A percentile compares a stretch with the other conserved stretches of the same genome.
phyloP scores from a whole-genome alignment of 2,329 filamentous ascomycete species.

The Ceratocystiopsis brevicomis region DNA sequence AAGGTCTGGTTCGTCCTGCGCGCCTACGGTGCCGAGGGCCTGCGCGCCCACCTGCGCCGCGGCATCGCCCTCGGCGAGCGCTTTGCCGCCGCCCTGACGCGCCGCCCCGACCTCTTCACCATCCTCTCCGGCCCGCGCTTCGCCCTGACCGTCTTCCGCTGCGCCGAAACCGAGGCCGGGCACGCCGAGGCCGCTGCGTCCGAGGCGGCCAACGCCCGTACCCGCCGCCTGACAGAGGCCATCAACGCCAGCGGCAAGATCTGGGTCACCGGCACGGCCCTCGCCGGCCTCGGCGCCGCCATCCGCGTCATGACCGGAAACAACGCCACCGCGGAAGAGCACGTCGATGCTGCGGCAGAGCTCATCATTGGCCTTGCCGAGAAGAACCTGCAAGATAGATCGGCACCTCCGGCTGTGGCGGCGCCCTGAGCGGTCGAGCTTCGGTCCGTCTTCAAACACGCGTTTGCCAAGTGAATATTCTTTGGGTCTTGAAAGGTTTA shows the following conservation, averaged over 20 bases:
- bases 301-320: constrained; percentile 69
- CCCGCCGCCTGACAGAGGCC: constrained; percentile 55
- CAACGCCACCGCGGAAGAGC: constrained; percentile 48
- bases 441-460: too few species aligned
- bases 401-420: background rate
- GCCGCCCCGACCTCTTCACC: constrained; percentile 40
- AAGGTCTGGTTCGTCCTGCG: constrained; percentile 94
- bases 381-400: constrained; percentile 22
- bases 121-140: constrained; percentile 59
- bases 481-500: too few species aligned
- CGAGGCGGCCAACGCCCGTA: constrained; percentile 31
- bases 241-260: constrained; percentile 60
- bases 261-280: constrained; percentile 61
- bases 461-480: too few species aligned
- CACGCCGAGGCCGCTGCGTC: constrained; percentile 4
- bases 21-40: constrained; percentile 51
- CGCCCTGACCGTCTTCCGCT: constrained; percentile 57
- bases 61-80: constrained; percentile 50
- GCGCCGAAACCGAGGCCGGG: constrained; percentile 25
- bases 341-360: constrained; percentile 55
- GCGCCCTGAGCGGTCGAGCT: too few species aligned
- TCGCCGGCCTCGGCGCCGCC: constrained; percentile 48
- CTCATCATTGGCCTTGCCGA: constrained; percentile 48
- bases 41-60: constrained; percentile 53
- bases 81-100: constrained; percentile 43